Conservation (phyloP, 148 eudicot species). For the Drosera capensis region DNA sequence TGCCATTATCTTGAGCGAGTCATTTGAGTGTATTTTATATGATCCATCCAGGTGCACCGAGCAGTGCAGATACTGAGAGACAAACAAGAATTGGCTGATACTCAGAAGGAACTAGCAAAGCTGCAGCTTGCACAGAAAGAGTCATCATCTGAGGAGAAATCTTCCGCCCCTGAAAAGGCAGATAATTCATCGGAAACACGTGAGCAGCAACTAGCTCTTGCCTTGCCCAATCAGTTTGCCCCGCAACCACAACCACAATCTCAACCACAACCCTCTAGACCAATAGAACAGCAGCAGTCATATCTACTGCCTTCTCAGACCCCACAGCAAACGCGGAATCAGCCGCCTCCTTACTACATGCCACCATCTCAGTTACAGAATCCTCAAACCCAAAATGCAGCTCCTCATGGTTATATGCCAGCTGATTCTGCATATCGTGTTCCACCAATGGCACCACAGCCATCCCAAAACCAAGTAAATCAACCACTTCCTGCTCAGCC, state of each 20-base stretch:
- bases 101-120: slow-evolving; percentile 90
- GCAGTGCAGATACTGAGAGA: slow-evolving; percentile 93
- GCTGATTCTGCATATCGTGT: slow-evolving; percentile 34
- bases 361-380: slow-evolving; percentile 35
- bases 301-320: slow-evolving; percentile 27
- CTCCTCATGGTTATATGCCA: slow-evolving; percentile 35
- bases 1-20: too few relatives aligned
- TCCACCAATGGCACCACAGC: slow-evolving; percentile 36
- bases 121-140: slow-evolving; percentile 88
- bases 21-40: neutral
- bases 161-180: slow-evolving; percentile 29
- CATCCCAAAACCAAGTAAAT: slow-evolving; percentile 40
- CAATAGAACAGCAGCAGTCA: slow-evolving; percentile 29
- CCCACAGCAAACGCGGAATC: slow-evolving; percentile 27
- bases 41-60: slow-evolving; percentile 59
- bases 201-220: slow-evolving; percentile 70
- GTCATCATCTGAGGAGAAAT: slow-evolving; percentile 51
- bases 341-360: slow-evolving; percentile 39
- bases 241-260: slow-evolving; percentile 31
- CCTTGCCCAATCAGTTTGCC: slow-evolving; percentile 45
- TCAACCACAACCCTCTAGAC: slow-evolving; percentile 21
- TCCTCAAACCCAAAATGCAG: slow-evolving; percentile 28
- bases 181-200: slow-evolving; percentile 48
- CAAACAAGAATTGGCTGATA: slow-evolving; percentile 90
- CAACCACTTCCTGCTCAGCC: slow-evolving; percentile 36